Base-by-base conservation (phyloP, 306 rosid genomes). In the Prinsepia uniflora region DNA sequence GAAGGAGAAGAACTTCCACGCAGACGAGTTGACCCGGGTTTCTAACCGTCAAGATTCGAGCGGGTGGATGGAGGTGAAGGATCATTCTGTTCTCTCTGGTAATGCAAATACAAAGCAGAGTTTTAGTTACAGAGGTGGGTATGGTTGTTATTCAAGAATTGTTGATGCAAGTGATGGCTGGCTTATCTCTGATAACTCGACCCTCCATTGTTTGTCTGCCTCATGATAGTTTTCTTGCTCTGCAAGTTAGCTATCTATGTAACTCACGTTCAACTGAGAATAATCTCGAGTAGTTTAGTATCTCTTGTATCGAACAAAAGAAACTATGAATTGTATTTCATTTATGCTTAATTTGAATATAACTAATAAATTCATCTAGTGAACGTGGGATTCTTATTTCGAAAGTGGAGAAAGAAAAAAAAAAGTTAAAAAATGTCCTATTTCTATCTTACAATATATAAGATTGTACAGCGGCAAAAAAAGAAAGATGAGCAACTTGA, bases 21-120 rank as follows among this genome's bases (percentile, higher is more conserved):
- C 70, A 6, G 47, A 72, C 4, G 46, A 52, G 1, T 6, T 19
- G 15, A 86, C 64, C 14, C 56, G 52, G 7, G 39, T 85, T 34
- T 18, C 14, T 57, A 87, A 87, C 65, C 9, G 5, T 1, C 97
- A 91, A 80, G 82, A 79, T 62, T 89, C 87, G 0, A 66, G 34
- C 3, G 97, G 97, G 9, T 91, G 97, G 97, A 89, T 89, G 83
- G 81, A 79, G 76, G 93, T 91, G 12, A 71, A 76, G 86, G 97
- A 76, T 70, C 96, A 91, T 69, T 74, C 83, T 45, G 96, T 91
- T 63, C 68, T 89, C 3, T 71, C 82, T 8, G 97, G 97, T 42
- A 56, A 59, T 6, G 93, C 86, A 4, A 60, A 53, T 12, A 91
- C 96, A 2, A 7, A 3, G 20, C 97, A 89, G 71, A 85, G 45